phyloP scores from a whole-genome alignment of 2,329 filamentous ascomycete species.

The Ambrosiella xylebori region DNA sequence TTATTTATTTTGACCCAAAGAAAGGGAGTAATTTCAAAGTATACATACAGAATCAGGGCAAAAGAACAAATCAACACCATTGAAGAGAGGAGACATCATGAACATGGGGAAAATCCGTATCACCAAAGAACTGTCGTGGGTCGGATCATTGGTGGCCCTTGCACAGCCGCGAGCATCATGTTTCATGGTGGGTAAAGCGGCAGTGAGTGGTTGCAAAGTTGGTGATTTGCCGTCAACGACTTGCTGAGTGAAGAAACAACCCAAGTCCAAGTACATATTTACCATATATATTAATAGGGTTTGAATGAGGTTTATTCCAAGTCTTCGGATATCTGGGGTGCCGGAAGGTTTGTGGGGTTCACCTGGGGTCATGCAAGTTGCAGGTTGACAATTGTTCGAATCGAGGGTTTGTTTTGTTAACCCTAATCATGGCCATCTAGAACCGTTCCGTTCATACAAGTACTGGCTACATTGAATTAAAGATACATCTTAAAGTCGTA shows the following conservation, averaged over 20 bases:
- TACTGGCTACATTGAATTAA: too few species aligned
- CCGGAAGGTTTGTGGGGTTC: neutral
- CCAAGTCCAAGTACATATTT: too few species aligned
- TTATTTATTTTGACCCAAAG: neutral
- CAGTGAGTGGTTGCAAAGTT: too few species aligned
- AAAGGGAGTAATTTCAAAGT: neutral
- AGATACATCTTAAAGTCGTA: neutral
- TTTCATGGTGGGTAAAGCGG: neutral
- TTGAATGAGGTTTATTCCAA: neutral
- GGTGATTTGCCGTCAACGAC: neutral
- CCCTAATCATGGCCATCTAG: neutral
- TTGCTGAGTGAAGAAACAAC: too few species aligned
- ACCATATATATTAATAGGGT: neutral
- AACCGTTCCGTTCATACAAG: too few species aligned
- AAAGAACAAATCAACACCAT: neutral
- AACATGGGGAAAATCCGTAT: too few species aligned
- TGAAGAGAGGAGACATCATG: too few species aligned
- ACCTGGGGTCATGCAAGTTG: too few species aligned
- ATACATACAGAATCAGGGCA: neutral
- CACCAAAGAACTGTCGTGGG: too few species aligned
- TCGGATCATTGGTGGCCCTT: neutral
- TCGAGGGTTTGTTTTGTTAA: neutral
- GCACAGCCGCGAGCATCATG: neutral
- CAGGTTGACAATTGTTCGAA: too few species aligned
- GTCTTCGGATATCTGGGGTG: neutral